phyloP scores from a whole-genome alignment of 345 rosid species.

The Linum lewisii region DNA sequence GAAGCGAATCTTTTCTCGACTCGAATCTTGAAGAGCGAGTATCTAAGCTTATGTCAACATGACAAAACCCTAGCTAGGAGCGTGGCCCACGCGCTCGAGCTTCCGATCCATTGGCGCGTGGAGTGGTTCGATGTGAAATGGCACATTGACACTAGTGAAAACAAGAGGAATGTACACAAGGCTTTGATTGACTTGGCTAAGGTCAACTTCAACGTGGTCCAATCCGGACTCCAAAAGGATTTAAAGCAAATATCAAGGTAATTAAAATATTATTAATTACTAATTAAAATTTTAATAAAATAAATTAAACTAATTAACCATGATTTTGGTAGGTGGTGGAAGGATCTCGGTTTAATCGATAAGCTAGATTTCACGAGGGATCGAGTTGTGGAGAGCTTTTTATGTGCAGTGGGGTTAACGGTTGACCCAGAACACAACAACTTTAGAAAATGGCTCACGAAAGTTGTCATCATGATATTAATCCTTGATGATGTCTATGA shows the following conservation, averaged over 20 bases:
- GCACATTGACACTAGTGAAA: conserved; percentile 22
- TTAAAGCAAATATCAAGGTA: conserved; percentile 35
- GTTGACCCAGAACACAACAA: conserved; percentile 21
- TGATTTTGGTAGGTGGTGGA: conserved; percentile 44
- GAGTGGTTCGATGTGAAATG: conserved; percentile 42
- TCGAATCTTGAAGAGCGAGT: conserved; percentile 5
- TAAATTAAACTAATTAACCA: too few species aligned
- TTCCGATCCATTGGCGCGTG: conserved; percentile 34
- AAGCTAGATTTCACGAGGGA: conserved; percentile 34
- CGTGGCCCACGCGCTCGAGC: conserved; percentile 26
- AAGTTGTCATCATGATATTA: conserved; percentile 28
- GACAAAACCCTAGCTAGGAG: neutral
- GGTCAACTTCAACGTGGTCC: conserved; percentile 36
- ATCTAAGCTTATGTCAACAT: neutral
- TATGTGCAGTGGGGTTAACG: conserved; percentile 35
- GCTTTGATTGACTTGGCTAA: conserved; percentile 27
- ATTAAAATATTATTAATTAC: neutral
- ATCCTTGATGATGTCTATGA: conserved; percentile 46
- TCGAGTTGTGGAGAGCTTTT: conserved; percentile 38
- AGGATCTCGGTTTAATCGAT: conserved; percentile 27
- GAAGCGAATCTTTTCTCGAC: conserved; percentile 21
- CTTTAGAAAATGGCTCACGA: conserved; percentile 36
- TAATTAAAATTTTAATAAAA: neutral
- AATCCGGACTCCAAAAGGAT: conserved; percentile 38
- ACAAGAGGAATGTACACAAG: neutral